A percentile compares a stretch with the other conserved stretches of the same genome.
These are phyloP conservation scores for Fusarium buharicum DNA, from an alignment of 2,329 filamentous ascomycete species.

Conservation along the genomic window DNA sequence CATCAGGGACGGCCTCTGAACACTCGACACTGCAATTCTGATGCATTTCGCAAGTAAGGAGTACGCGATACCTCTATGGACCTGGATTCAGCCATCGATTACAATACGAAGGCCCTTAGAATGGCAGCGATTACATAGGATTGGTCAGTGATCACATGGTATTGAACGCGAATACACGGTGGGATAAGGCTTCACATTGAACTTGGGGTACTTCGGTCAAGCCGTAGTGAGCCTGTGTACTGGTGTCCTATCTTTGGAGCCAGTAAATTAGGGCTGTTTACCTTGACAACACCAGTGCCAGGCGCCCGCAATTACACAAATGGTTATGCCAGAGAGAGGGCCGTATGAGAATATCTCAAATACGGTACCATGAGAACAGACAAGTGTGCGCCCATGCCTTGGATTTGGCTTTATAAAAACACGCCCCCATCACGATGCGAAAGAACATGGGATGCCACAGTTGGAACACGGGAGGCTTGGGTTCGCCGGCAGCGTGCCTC, in stretches of 20 bases:
- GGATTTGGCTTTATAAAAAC: slow-evolving; percentile 31
- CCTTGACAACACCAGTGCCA: slow-evolving; percentile 6
- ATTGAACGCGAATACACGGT: slow-evolving; percentile 15
- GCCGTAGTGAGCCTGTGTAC: slow-evolving; percentile 17
- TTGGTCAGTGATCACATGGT: slow-evolving; percentile 20
- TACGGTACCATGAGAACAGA: slow-evolving; percentile 42
- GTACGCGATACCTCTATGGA: slow-evolving; percentile 37
- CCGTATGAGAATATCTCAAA: slow-evolving; percentile 35
- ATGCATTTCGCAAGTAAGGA: slow-evolving; percentile 17
- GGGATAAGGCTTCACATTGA: slow-evolving; percentile 16
- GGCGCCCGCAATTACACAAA: slow-evolving; percentile 21
- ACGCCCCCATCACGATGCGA: slow-evolving; percentile 38
- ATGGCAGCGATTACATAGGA: slow-evolving; percentile 31
- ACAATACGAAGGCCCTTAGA: slow-evolving; percentile 29
- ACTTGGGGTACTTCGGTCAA: slow-evolving; percentile 23
- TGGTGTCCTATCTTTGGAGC: slow-evolving; percentile 33
- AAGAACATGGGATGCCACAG: slow-evolving; percentile 27
- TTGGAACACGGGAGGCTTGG: slow-evolving; percentile 36
- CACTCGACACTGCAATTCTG: slow-evolving; percentile 22
- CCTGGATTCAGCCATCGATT: slow-evolving; percentile 32
- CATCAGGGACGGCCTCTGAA: slow-evolving; percentile 18
- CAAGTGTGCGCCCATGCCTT: slow-evolving; percentile 23
- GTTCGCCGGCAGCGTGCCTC: slow-evolving; percentile 32
- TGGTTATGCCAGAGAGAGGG: slow-evolving; percentile 24
- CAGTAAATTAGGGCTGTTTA: slow-evolving; percentile 33